These are phyloP conservation scores for Tuber magnatum DNA, from an alignment of 495 filamentous ascomycete genomes.

Conservation along the genomic window DNA sequence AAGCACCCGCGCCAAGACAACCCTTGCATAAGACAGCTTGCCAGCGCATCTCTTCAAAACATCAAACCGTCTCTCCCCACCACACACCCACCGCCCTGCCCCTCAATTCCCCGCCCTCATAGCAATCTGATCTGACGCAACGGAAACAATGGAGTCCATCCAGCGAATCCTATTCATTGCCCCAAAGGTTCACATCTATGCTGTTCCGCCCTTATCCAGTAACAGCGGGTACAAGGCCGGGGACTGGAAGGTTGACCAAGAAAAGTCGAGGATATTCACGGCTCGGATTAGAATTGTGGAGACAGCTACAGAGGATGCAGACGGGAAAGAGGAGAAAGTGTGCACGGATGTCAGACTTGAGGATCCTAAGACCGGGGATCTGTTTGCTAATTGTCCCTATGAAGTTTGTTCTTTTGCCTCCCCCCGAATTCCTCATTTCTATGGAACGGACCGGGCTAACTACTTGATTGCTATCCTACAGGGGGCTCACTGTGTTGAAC, in stretches of 20 bases:
- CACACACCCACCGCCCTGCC: neutral
- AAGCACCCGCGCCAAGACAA: neutral
- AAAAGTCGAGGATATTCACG: slow-evolving; percentile 68
- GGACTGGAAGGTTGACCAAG: slow-evolving; percentile 63
- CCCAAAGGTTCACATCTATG: slow-evolving; percentile 66
- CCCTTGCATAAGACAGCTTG: neutral
- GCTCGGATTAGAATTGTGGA: slow-evolving; percentile 72
- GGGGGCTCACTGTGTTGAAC: slow-evolving; percentile 53
- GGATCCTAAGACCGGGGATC: slow-evolving; percentile 57
- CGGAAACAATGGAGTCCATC: slow-evolving; percentile 48
- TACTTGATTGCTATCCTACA: neutral
- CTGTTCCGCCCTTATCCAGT: slow-evolving; percentile 64
- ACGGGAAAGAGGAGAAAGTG: slow-evolving; percentile 48
- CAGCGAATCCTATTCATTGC: slow-evolving; percentile 70
- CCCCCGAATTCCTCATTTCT: neutral
- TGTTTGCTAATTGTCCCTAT: slow-evolving; percentile 77
- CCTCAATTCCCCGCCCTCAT: slow-evolving; percentile 2
- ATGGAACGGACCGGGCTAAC: neutral
- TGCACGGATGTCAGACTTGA: slow-evolving; percentile 68
- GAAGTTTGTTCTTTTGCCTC: slow-evolving; percentile 25
- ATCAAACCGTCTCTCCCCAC: neutral
- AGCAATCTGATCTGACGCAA: neutral
- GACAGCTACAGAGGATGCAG: slow-evolving; percentile 51
- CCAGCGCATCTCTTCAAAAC: slow-evolving; percentile 2
- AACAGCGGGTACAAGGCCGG: slow-evolving; percentile 67